Evolutionary conservation across 2,329 filamentous ascomycete species (phyloP).

Genomic region (Aaosphaeria arxii): DNA sequence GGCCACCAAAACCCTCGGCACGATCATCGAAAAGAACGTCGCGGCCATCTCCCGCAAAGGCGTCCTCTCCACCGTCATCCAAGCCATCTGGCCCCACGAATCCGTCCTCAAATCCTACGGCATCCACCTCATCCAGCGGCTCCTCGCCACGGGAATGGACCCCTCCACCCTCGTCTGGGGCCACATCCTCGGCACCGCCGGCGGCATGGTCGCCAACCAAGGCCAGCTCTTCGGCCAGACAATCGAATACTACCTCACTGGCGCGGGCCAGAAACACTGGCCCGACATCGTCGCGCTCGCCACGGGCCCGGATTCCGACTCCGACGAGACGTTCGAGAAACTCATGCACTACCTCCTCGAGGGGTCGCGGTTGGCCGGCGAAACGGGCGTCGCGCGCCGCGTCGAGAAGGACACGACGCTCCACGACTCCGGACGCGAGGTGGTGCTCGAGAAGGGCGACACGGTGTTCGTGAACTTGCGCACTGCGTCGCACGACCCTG

Average conservation of each 20-base stretch:
- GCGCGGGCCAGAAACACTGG: slow-evolving; percentile 48
- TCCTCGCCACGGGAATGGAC: slow-evolving; percentile 47
- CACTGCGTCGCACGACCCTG: slow-evolving; percentile 39
- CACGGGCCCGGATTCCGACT: slow-evolving; percentile 27
- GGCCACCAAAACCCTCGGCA: slow-evolving; percentile 49
- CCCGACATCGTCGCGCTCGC: slow-evolving; percentile 49
- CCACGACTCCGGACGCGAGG: slow-evolving; percentile 25
- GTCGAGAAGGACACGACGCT: slow-evolving; percentile 32
- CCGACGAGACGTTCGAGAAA: slow-evolving; percentile 44
- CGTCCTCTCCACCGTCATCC: slow-evolving; percentile 41
- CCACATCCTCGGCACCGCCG: slow-evolving; percentile 57
- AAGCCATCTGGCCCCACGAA: slow-evolving; percentile 36
- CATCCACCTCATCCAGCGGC: slow-evolving; percentile 53
- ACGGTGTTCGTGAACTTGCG: slow-evolving; percentile 44
- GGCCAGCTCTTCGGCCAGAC: slow-evolving; percentile 57
- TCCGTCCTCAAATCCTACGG: slow-evolving; percentile 52
- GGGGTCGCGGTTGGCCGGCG: slow-evolving; percentile 42
- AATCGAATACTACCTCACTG: slow-evolving; percentile 55
- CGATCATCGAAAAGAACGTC: slow-evolving; percentile 50
- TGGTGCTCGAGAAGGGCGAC: slow-evolving; percentile 36
- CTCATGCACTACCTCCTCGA: slow-evolving; percentile 52
- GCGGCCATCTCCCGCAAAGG: slow-evolving; percentile 42
- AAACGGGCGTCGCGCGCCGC: slow-evolving; percentile 42
- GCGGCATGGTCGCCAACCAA: slow-evolving; percentile 54
- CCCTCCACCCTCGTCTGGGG: slow-evolving; percentile 54